phyloP scores from a whole-genome alignment of 768 basidiomycete genomes.

The Tubosaeta sp. region DNA sequence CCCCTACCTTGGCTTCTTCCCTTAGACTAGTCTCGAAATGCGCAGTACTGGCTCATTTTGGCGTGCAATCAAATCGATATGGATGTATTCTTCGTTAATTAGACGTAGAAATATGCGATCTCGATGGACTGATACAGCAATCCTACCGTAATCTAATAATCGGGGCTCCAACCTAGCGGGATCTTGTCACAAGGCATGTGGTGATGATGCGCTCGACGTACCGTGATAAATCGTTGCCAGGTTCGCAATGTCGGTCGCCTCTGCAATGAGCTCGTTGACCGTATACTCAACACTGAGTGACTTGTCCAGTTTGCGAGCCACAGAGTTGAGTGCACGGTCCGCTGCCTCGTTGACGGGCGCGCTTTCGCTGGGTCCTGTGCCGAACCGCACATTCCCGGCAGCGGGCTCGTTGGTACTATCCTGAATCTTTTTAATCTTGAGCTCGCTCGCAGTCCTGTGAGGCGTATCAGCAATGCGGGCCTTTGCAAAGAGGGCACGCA shows the following conservation, averaged over 20 bases:
- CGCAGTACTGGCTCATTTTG: constrained; percentile 6
- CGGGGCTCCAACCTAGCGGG: constrained; percentile 40
- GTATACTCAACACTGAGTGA: constrained; percentile 87
- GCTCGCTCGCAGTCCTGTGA: constrained; percentile 70
- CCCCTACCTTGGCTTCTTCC: constrained; percentile 6
- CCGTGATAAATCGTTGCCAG: constrained; percentile 77
- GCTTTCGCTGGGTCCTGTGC: constrained; percentile 53
- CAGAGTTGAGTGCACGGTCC: constrained; percentile 79
- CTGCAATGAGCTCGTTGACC: constrained; percentile 88
- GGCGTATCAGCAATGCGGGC: background rate
- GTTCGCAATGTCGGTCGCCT: constrained; percentile 76
- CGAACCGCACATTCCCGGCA: constrained; percentile 32
- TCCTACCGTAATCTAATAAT: constrained; percentile 23
- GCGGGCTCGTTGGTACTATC: constrained; percentile 31
- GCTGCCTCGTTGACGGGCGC: constrained; percentile 80
- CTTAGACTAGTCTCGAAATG: constrained; percentile 25
- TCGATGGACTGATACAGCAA: background rate
- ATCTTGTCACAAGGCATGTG: background rate
- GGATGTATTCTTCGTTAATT: constrained; percentile 7
- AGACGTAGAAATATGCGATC: constrained; percentile 4
- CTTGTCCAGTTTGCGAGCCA: constrained; percentile 79
- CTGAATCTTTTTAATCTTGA: constrained; percentile 67
- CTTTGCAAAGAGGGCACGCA: constrained; percentile 32
- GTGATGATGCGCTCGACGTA: constrained; percentile 30
- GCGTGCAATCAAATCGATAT: constrained; percentile 11